Evolutionary conservation across 495 filamentous ascomycete genomes (phyloP).

Genomic region (Xylaria palmicola): DNA sequence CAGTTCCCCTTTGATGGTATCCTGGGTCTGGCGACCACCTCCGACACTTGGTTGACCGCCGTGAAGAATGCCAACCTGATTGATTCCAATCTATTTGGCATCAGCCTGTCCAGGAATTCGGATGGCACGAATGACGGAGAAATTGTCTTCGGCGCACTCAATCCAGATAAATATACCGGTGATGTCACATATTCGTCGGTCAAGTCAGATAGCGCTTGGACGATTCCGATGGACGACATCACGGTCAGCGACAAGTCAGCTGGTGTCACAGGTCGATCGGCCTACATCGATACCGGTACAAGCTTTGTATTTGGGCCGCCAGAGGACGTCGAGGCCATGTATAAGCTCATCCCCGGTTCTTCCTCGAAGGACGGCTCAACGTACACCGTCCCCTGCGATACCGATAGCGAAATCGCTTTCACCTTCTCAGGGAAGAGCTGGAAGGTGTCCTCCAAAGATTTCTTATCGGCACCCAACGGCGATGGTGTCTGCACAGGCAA

Average conservation of each 20-base stretch:
- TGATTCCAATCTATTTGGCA: conserved; percentile 62
- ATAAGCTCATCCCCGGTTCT: conserved; percentile 63
- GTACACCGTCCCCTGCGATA: conserved; percentile 69
- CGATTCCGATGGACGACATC: conserved; percentile 64
- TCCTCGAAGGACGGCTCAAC: conserved; percentile 47
- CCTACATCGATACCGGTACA: conserved; percentile 81
- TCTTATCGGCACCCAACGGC: conserved; percentile 51
- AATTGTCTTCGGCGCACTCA: conserved; percentile 71
- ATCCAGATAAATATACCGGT: conserved; percentile 63
- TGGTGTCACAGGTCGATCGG: conserved; percentile 50
- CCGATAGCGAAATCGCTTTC: conserved; percentile 42
- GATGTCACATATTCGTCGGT: conserved; percentile 62
- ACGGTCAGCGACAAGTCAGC: conserved; percentile 55
- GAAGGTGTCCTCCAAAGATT: conserved; percentile 65
- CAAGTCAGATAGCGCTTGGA: conserved; percentile 54
- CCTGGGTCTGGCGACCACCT: conserved; percentile 66
- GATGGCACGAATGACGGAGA: conserved; percentile 70
- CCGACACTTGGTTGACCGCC: conserved; percentile 62
- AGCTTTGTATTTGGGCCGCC: conserved; percentile 69
- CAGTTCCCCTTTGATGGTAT: conserved; percentile 87
- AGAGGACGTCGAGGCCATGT: conserved; percentile 61
- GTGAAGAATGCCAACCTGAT: conserved; percentile 59
- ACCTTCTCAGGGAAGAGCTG: conserved; percentile 55
- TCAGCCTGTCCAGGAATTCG: conserved; percentile 62
- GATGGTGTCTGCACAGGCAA: conserved; percentile 61